phyloP scores from a whole-genome alignment of 768 basidiomycete genomes.

The Lactarius indigo region DNA sequence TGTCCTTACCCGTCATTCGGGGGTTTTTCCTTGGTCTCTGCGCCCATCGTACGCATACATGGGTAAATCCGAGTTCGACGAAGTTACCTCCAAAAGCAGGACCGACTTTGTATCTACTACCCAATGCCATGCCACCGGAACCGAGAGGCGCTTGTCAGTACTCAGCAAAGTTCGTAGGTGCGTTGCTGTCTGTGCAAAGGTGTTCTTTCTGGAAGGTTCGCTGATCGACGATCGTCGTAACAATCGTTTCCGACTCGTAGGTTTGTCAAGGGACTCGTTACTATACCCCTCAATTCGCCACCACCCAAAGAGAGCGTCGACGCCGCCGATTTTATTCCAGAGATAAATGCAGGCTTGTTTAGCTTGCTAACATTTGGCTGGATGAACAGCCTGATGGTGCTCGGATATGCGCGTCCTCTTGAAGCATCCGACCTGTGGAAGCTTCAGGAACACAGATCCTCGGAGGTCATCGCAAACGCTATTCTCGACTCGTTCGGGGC shows the following conservation, averaged over 20 bases:
- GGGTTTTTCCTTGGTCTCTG: neutral
- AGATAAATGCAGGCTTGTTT: constrained; percentile 58
- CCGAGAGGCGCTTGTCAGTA: neutral
- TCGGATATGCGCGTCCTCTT: constrained; percentile 79
- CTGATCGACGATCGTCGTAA: neutral
- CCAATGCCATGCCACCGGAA: neutral
- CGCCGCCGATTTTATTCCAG: constrained; percentile 60
- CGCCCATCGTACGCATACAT: neutral
- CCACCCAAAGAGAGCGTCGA: constrained; percentile 52
- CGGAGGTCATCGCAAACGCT: constrained; percentile 55
- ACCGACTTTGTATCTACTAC: constrained; percentile 1
- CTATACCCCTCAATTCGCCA: constrained; percentile 31
- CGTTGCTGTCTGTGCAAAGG: neutral
- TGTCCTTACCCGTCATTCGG: neutral
- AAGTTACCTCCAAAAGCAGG: neutral
- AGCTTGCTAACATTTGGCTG: constrained; percentile 66
- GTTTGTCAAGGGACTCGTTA: constrained; percentile 20
- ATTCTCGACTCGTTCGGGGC: constrained; percentile 64
- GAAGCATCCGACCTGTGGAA: constrained; percentile 80
- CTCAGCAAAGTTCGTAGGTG: constrained; percentile 2
- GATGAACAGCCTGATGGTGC: constrained; percentile 65
- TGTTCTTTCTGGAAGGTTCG: neutral
- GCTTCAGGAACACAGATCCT: constrained; percentile 58
- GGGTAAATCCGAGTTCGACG: neutral
- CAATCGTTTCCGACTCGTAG: constrained; percentile 1